Evolutionary conservation across 371 early-diverging fungal genomes (phyloP), one percentile per base, ranked within the genome.

Genomic region (Smittium mucronatum): DNA sequence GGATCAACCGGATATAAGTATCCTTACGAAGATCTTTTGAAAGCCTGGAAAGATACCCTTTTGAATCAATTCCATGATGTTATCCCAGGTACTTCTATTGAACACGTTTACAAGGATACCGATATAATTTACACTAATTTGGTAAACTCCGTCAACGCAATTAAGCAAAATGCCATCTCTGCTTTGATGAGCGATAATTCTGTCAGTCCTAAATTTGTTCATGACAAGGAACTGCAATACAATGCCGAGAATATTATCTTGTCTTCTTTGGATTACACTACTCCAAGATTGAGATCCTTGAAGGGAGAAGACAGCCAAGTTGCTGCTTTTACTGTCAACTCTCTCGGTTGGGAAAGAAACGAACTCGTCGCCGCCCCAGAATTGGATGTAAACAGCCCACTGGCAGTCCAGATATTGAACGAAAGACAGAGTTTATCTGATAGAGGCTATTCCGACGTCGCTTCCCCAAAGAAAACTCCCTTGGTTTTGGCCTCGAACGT

Each of bases 21-120:
- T 71, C 94, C 94, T 15, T 78, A 80, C 31, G 78, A 82, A 0
- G 87, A 91, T 67, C 75, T 98, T 0, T 87, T 85, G 34, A 76
- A 83, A 1, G 75, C 94, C 29, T 98, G 98, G 98, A 93, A 95
- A 71, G 74, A 87, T n/a, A 79, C 93, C n/a, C 86, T 93, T 59
- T 80, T 95, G 77, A 94, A 94, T 71, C 97, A 98, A 78, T 97
- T 97, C 79, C 98, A 98, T 74, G 95, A 95, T 75, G 92, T 94
- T n/a, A 83, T 94, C 30, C 97, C 98, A 1, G 98, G 98, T 0
- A 89, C 92, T 1, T 84, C 89, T 2, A 96, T 98, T 73, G 92
- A 87, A 47, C 73, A 92, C 69, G 98, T 93, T 26, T 94, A 91
- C 75, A 79, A 84, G 16, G 97, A 97, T 78, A 90, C 91, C 0